Conservation (phyloP, 2,329 filamentous ascomycete species). For the Talaromyces marneffei region DNA sequence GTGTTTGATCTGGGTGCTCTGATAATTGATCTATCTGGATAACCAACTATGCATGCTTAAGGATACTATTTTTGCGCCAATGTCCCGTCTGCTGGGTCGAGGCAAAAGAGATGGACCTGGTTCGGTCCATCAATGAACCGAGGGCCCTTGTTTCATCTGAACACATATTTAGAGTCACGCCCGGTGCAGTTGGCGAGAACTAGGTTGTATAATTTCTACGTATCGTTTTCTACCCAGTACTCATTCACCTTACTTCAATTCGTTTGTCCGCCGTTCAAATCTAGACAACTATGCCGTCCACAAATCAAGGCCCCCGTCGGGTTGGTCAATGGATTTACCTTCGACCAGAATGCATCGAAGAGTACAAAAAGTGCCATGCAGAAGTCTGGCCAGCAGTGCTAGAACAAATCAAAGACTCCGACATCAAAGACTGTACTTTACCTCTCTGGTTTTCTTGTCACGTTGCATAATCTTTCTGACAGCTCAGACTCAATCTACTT, state of each 20-base stretch:
- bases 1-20: background rate
- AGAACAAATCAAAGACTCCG: slow-evolving; percentile 67
- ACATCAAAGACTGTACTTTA: slow-evolving; percentile 62
- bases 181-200: background rate
- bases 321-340: slow-evolving; percentile 69
- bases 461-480: background rate
- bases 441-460: background rate
- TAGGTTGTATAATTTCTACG: background rate
- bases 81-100: background rate
- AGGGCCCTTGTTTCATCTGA: background rate
- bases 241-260: background rate
- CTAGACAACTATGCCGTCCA: background rate
- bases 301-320: slow-evolving; percentile 29
- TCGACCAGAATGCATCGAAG: slow-evolving; percentile 58
- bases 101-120: background rate
- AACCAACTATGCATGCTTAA: background rate
- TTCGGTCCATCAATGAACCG: slow-evolving; percentile 6
- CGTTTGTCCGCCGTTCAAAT: background rate
- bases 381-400: slow-evolving; percentile 73
- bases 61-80: background rate
- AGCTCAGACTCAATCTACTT: slow-evolving; percentile 54
- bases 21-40: background rate
- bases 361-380: slow-evolving; percentile 69
- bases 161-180: background rate
- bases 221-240: background rate